Conservation (phyloP, 2,329 filamentous ascomycete species). For the Cryphonectria japonica region DNA sequence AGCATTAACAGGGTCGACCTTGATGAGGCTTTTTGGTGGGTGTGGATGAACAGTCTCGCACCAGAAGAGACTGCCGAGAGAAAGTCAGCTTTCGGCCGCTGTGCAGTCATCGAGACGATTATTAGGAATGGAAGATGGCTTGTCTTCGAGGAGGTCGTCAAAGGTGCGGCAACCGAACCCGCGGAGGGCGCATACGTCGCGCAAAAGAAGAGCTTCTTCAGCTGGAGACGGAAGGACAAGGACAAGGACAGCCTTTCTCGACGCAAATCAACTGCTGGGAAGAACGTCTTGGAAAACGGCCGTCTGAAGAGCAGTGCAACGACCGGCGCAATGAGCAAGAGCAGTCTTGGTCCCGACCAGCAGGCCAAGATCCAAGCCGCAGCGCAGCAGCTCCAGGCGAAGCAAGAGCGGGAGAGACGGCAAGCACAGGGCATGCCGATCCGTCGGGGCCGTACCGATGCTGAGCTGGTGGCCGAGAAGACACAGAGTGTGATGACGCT, state of each 20-base stretch:
- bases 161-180: constrained; percentile 85
- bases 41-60: constrained; percentile 97
- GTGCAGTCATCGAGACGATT: constrained; percentile 86
- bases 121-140: constrained; percentile 86
- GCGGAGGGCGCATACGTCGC: constrained; percentile 87
- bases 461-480: constrained; percentile 65
- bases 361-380: constrained; percentile 93
- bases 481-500: constrained; percentile 90
- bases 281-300: constrained; percentile 56
- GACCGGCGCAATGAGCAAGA: constrained; percentile 65
- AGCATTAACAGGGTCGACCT: constrained; percentile 86
- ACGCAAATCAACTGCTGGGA: constrained; percentile 68
- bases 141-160: constrained; percentile 94
- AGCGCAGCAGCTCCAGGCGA: constrained; percentile 78
- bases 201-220: constrained; percentile 94
- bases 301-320: constrained; percentile 45
- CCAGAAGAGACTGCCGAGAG: constrained; percentile 81
- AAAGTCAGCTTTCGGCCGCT: constrained; percentile 93
- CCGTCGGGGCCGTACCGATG: constrained; percentile 60
- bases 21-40: constrained; percentile 99
- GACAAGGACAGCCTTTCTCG: constrained; percentile 53
- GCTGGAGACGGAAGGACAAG: constrained; percentile 75
- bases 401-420: constrained; percentile 62
- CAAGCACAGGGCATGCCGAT: constrained; percentile 34
- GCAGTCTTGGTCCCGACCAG: constrained; percentile 85